Evolutionary conservation across 768 basidiomycete genomes (phyloP).

Genomic region (Psilocybe tampanensis): DNA sequence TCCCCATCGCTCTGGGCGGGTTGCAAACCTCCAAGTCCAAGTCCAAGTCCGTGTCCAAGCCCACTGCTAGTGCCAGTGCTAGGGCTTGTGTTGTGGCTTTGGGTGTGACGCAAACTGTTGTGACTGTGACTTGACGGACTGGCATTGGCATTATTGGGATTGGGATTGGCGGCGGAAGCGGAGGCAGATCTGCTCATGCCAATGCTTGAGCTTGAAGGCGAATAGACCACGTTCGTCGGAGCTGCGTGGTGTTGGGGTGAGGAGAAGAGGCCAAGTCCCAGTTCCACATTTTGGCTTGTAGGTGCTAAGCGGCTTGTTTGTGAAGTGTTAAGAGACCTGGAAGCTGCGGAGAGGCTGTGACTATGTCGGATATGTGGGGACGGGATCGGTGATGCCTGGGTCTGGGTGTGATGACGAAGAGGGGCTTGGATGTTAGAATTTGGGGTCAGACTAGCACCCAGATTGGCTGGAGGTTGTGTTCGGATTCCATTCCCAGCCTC

Average conservation of each 20-base stretch:
- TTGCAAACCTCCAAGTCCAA: background rate
- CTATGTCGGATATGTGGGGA: too few relatives aligned
- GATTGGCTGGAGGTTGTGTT: background rate
- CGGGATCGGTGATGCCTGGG: background rate
- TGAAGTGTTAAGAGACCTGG: background rate
- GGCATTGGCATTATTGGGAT: too few relatives aligned
- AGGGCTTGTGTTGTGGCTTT: too few relatives aligned
- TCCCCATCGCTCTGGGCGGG: conserved; percentile 16
- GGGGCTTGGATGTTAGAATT: background rate
- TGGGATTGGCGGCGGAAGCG: too few relatives aligned
- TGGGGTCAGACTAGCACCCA: background rate
- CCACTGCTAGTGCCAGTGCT: too few relatives aligned
- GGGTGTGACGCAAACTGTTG: too few relatives aligned
- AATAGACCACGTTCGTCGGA: background rate
- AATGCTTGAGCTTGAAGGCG: too few relatives aligned
- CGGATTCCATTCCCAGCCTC: background rate
- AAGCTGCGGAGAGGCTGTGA: background rate
- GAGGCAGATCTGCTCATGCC: too few relatives aligned
- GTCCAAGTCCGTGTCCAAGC: background rate
- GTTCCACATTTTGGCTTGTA: background rate
- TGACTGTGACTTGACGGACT: conserved; percentile 1
- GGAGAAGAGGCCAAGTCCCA: background rate
- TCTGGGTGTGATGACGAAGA: background rate
- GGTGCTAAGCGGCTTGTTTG: background rate
- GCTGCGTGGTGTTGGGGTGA: background rate